Base-by-base conservation (phyloP, 305 asterid genomes). In the Rubia balearica region DNA sequence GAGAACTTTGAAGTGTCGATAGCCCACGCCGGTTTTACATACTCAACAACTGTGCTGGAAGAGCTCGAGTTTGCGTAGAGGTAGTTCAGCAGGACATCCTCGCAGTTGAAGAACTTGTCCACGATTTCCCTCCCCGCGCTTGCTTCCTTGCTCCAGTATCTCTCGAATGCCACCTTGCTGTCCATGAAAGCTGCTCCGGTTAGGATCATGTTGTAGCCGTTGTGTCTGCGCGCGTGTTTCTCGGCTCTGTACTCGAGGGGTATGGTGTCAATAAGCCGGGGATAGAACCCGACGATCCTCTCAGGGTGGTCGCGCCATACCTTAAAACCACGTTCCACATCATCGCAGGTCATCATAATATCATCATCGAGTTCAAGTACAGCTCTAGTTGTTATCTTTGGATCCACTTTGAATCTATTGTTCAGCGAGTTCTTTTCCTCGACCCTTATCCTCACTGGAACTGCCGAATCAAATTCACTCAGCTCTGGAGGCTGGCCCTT, bases 341-440 rank as follows among this genome's bases (percentile, higher is more conserved):
- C 96, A 38, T 95, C 92, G 24, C 99, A 95, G 0, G 84, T 74
- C 99, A 95, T 92, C 96, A 92, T 88, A 62, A 95, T 91, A 71
- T 92, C 99, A 4, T 95, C 99, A 19, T 95, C 99, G 5, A 95
- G 96, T 85, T 95, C 96, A 12, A 95, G 91, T 60, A 95, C 94
- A 0, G 91, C 96, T 3, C 92, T 89, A 1, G 98, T 95, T 73
- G 70, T 82, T 64, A 95, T 88, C 78, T 68, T 55, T 0, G 96
- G 92, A 55, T 92, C 99, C n/a, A 75, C 57, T 61, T 76, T 86
- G 81, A 95, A 95, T 21, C 99, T 88, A 68, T 95, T 95, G 87
- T 95, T 95, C 53, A 92, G 78, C 0, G 99, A 91, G 84, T 95
- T 95, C 7, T 77, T 64, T 17, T 78, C 76, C 87, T 95, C 98